Conservation (phyloP, 208 protist species). For the Wallacemonas sp. region DNA sequence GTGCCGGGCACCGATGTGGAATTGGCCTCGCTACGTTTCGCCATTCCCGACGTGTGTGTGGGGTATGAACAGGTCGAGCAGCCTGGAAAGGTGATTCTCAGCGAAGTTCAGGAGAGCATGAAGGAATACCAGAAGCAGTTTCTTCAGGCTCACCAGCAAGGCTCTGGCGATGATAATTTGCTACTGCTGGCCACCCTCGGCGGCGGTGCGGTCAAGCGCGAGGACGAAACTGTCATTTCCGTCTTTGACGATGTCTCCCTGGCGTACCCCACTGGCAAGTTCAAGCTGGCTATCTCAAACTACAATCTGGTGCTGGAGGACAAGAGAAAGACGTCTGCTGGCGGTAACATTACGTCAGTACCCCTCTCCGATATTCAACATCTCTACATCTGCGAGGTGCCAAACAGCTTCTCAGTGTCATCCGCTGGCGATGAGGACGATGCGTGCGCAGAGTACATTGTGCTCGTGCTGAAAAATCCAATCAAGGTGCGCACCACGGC, state of each 20-base stretch:
- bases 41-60: constrained; percentile 79
- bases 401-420: constrained; percentile 41
- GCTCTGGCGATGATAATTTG: constrained; percentile 34
- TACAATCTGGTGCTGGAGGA: constrained; percentile 78
- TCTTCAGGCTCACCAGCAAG: constrained; percentile 37
- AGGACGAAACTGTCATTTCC: constrained; percentile 70
- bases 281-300: constrained; percentile 82
- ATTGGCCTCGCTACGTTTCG: constrained; percentile 77
- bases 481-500: constrained; percentile 71
- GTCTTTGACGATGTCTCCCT: constrained; percentile 80
- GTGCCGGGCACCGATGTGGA: constrained; percentile 36
- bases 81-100: constrained; percentile 69
- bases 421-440: constrained; percentile 20
- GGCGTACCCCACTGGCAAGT: constrained; percentile 80
- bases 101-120: constrained; percentile 57
- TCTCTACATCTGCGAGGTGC: constrained; percentile 83
- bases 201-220: constrained; percentile 27
- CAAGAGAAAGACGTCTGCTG: constrained; percentile 52
- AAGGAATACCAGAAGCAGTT: constrained; percentile 57
- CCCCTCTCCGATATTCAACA: constrained; percentile 69
- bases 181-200: constrained; percentile 61
- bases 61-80: constrained; percentile 87
- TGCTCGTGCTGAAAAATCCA: constrained; percentile 70
- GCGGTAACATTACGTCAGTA: constrained; percentile 44
- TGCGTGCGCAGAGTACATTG: constrained; percentile 71